Base-by-base conservation (phyloP, 805 yeast genomes). In the Candida multigemmis region DNA sequence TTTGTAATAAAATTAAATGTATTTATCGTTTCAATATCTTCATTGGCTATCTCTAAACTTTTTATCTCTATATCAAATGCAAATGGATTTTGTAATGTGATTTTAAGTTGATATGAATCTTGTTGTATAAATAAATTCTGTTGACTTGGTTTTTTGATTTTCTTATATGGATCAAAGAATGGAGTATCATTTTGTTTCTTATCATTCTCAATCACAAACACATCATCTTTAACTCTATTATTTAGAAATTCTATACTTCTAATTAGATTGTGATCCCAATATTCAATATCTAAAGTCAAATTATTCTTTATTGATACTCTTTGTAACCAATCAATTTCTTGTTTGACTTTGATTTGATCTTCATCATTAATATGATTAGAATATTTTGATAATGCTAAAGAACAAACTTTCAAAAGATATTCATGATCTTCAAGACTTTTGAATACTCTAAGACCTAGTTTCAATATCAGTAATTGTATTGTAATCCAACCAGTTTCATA, bases 81-180 rank as follows among this genome's bases (percentile, higher is more conserved):
- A 53, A 74, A 84, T 6, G 95, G 94, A 46, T 89, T 89, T 43
- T 80, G 86, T 6, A 87, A 42, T 3, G 60, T 54, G 2, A 83
- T 54, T 5, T 57, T 46, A 11, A 81, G 56, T 31, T 74, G 79
- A 8, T 71, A 68, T 4, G 68, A 58, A 28, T 85, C 94, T 26
- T 54, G 53, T 17, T 45, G 46, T 13, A 62, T 50, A 7, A 59
- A 33, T 3, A 60, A 33, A 16, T 38, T 42, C 4, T 28, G 28
- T 2, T 37, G 3, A 7, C n/a, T 16, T 3, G 32, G 7, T 22
- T 50, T 52, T 19, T 37, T 41, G 29, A 34, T n/a, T n/a, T n/a
- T n/a, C n/a, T n/a, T n/a, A n/a, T n/a, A 52, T 0, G 91, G 89
- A 44, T 81, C 77, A 47, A 76, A 63, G 16, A 61, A 33, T 4